Percentiles rank a stretch among this genome's conserved stretches.
Conservation (phyloP, 1,284 basidiomycete genomes). For the Ustilago tritici region DNA sequence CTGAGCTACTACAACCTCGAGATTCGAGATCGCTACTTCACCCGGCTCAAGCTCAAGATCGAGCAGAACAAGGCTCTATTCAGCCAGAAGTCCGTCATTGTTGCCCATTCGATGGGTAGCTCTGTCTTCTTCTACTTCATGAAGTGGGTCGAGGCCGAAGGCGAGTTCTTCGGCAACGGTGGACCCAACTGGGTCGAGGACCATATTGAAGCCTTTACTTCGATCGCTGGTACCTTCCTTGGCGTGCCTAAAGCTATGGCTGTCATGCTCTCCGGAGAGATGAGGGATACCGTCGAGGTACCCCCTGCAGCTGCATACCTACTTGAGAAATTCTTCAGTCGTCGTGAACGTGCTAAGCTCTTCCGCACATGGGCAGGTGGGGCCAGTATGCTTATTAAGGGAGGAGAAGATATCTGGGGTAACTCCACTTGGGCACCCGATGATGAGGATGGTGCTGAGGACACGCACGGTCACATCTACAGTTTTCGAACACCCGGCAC, state of each 20-base stretch:
- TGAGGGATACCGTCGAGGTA: slow-evolving; percentile 89
- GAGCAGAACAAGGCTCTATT: slow-evolving; percentile 83
- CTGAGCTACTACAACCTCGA: slow-evolving; percentile 90
- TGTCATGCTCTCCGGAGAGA: slow-evolving; percentile 91
- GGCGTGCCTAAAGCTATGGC: slow-evolving; percentile 88
- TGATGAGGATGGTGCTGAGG: slow-evolving; percentile 48
- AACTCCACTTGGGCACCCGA: slow-evolving; percentile 72
- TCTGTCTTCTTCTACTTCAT: slow-evolving; percentile 65
- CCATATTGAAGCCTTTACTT: slow-evolving; percentile 72
- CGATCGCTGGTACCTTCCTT: slow-evolving; percentile 86
- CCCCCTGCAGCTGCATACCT: slow-evolving; percentile 85
- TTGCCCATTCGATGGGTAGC: slow-evolving; percentile 77
- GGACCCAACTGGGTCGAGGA: slow-evolving; percentile 92
- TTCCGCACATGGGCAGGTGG: slow-evolving; percentile 97
- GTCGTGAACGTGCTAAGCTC: slow-evolving; percentile 86
- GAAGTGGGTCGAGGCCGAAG: slow-evolving; percentile 94
- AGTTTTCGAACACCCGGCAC: slow-evolving; percentile 77
- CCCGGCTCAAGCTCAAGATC: slow-evolving; percentile 83
- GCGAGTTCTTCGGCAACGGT: slow-evolving; percentile 79
- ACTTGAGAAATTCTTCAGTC: slow-evolving; percentile 79
- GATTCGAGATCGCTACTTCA: slow-evolving; percentile 90
- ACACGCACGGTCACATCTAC: slow-evolving; percentile 79
- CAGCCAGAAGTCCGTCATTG: slow-evolving; percentile 85
- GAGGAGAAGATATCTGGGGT: slow-evolving; percentile 92
- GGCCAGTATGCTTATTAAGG: slow-evolving; percentile 77